Evolutionary conservation across 2,329 filamentous ascomycete genomes (phyloP).

Genomic region (Apiospora saccharicola): DNA sequence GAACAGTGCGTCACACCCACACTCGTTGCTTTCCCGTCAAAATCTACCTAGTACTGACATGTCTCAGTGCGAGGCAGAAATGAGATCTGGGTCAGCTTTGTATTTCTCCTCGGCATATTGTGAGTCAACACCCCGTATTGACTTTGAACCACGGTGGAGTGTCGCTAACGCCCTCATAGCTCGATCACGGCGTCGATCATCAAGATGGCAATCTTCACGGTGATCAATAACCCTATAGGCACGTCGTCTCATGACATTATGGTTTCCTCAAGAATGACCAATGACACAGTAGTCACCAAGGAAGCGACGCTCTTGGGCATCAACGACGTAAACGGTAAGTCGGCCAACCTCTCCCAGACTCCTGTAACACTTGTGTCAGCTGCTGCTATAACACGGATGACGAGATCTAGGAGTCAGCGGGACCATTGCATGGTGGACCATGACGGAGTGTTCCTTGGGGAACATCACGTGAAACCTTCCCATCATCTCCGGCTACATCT

Average conservation of each 20-base stretch:
- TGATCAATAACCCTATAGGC: not conserved
- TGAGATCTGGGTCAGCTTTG: not conserved
- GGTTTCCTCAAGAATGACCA: not conserved
- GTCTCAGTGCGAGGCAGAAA: constrained; percentile 9
- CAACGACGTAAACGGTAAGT: constrained; percentile 6
- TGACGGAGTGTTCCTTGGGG: constrained; percentile 3
- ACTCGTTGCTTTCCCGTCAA: not conserved
- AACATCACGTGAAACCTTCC: constrained; percentile 13
- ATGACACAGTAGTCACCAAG: not conserved
- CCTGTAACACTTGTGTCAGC: not conserved
- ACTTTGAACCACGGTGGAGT: not conserved
- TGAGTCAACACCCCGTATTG: not conserved
- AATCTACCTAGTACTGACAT: not conserved
- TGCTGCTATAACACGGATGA: not conserved
- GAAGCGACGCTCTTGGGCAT: not conserved
- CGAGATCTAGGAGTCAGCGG: not conserved
- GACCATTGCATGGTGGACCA: not conserved
- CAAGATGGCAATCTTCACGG: not conserved
- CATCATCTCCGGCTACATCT: constrained; percentile 13
- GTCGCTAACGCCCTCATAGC: not conserved
- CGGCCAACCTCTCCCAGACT: not conserved
- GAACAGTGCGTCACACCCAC: not conserved
- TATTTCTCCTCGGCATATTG: constrained; percentile 12
- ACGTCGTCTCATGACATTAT: not conserved
- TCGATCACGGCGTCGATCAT: constrained; percentile 6